These are phyloP conservation scores for Rhazya stricta DNA, from an alignment of 257 asterid genomes.

Conservation along the genomic window DNA sequence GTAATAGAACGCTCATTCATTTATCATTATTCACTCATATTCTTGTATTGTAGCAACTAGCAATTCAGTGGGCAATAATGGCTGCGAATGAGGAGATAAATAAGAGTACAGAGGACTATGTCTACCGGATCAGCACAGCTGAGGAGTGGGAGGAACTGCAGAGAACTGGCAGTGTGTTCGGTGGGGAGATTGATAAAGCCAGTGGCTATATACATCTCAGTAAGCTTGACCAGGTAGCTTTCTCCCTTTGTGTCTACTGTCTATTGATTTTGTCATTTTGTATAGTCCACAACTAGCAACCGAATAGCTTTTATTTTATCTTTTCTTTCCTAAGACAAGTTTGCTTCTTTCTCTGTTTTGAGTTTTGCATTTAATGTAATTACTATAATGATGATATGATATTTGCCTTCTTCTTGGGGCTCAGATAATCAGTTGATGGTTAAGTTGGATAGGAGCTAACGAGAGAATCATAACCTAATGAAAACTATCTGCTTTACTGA, in stretches of 20 bases:
- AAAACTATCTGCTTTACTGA: not conserved
- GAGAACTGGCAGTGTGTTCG: constrained; percentile 44
- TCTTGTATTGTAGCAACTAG: not conserved
- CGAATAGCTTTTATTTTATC: no score
- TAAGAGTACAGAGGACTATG: constrained; percentile 16
- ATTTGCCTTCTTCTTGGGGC: not conserved
- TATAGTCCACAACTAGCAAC: not conserved
- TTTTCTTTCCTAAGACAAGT: not conserved
- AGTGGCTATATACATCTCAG: constrained; percentile 77
- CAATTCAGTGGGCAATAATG: not conserved
- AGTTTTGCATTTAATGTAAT: not conserved
- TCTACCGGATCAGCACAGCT: constrained; percentile 71
- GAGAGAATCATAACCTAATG: not conserved
- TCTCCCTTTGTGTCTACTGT: not conserved
- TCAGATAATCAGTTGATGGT: not conserved
- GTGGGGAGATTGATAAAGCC: constrained; percentile 60
- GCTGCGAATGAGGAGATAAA: not conserved
- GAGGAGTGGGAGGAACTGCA: constrained; percentile 73
- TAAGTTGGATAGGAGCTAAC: not conserved
- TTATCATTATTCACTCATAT: not conserved
- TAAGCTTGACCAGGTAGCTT: constrained; percentile 60
- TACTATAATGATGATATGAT: not conserved
- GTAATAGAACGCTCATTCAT: not conserved
- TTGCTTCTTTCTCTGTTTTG: not conserved
- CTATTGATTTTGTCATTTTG: not conserved